Percentiles rank a stretch among this genome's conserved stretches.
These are phyloP conservation scores for Rhizopus sp. DNA, from an alignment of 371 early-diverging fungal genomes.

Conservation along the genomic window DNA sequence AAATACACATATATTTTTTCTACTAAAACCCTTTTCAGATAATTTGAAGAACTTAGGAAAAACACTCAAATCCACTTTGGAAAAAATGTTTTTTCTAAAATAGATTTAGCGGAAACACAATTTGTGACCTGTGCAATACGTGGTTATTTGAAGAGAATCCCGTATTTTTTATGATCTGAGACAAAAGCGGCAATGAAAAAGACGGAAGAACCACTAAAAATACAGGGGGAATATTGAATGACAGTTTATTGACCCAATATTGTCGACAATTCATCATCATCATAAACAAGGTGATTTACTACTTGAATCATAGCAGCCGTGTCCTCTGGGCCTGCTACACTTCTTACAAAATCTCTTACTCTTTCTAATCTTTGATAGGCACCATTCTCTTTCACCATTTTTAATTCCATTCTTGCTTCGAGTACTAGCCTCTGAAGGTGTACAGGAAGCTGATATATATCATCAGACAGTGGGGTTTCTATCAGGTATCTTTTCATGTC, in stretches of 20 bases:
- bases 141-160: too few relatives aligned
- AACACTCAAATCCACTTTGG: too few relatives aligned
- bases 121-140: too few relatives aligned
- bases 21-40: too few relatives aligned
- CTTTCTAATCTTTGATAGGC: slow-evolving; percentile 28
- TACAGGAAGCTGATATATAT: slow-evolving; percentile 36
- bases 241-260: slow-evolving; percentile 20
- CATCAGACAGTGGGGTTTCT: slow-evolving; percentile 34
- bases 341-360: slow-evolving; percentile 16
- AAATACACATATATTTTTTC: too few relatives aligned
- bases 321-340: slow-evolving; percentile 15
- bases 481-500: slow-evolving; percentile 35
- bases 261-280: slow-evolving; percentile 21
- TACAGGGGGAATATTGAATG: too few relatives aligned
- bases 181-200: too few relatives aligned
- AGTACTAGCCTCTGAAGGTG: slow-evolving; percentile 35
- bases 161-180: too few relatives aligned
- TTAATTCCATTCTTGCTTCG: slow-evolving; percentile 41
- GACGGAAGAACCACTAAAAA: too few relatives aligned
- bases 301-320: slow-evolving; percentile 12
- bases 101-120: slow-evolving; percentile 1
- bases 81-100: too few relatives aligned
- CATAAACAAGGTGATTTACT: slow-evolving; percentile 11
- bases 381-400: slow-evolving; percentile 6
- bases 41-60: too few relatives aligned